Evolutionary conservation across 1,139 yeast species (phyloP).

Genomic region (Yamadazyma aaseri): DNA sequence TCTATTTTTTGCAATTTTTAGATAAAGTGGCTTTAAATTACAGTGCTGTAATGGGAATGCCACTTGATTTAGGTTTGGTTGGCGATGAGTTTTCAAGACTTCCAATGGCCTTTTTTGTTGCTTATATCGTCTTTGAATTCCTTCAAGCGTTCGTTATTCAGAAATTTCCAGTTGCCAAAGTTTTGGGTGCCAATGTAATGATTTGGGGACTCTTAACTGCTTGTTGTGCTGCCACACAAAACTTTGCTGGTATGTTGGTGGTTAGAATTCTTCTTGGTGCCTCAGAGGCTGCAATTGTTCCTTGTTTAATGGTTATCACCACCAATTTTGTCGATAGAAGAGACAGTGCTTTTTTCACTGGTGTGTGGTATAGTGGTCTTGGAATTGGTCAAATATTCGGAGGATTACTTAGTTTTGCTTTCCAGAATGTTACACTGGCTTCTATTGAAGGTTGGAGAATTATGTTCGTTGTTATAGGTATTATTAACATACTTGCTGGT

Average conservation of each 20-base stretch:
- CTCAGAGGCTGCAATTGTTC: slow-evolving; percentile 43
- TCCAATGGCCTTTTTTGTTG: slow-evolving; percentile 42
- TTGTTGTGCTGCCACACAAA: slow-evolving; percentile 28
- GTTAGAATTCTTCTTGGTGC: slow-evolving; percentile 37
- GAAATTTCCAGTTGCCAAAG: slow-evolving; percentile 35
- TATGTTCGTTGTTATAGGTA: slow-evolving; percentile 35
- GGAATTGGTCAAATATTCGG: slow-evolving; percentile 42
- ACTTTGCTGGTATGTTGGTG: slow-evolving; percentile 32
- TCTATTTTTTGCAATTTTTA: slow-evolving; percentile 42
- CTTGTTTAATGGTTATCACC: slow-evolving; percentile 40
- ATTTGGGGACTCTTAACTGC: slow-evolving; percentile 43
- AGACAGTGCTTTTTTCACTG: slow-evolving; percentile 37
- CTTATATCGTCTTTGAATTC: slow-evolving; percentile 48
- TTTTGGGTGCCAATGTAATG: slow-evolving; percentile 32
- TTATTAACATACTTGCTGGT: slow-evolving; percentile 32
- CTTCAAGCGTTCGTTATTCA: slow-evolving; percentile 35
- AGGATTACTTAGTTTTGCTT: slow-evolving; percentile 37
- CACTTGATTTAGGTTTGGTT: slow-evolving; percentile 18
- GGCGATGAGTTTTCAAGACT: slow-evolving; percentile 41
- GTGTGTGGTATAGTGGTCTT: slow-evolving; percentile 39
- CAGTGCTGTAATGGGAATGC: slow-evolving; percentile 51
- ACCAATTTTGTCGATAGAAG: slow-evolving; percentile 40
- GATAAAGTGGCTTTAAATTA: slow-evolving; percentile 45
- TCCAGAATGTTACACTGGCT: slow-evolving; percentile 31
- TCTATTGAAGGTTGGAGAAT: slow-evolving; percentile 35